Evolutionary conservation across 1,139 yeast genomes (phyloP), one percentile per base, ranked within the genome.

Genomic region (Taphrina betulina): DNA sequence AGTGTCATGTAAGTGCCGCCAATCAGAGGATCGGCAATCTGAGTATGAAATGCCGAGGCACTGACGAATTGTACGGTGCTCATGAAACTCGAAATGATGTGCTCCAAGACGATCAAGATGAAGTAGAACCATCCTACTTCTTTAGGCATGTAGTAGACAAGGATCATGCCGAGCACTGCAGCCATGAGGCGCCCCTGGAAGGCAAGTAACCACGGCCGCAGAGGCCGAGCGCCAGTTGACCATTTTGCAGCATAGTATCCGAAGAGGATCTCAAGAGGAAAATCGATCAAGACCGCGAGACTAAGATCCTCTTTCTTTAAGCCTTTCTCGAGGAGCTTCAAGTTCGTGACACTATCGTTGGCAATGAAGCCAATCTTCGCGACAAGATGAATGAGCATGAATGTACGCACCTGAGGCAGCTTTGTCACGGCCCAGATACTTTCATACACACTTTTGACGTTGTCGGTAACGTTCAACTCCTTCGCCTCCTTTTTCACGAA

Each of bases 1-100:
- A 95, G 83, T 0, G 98, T 92, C 97, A 94, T 92, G 69, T 92
- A 92, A 0, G 99, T 94, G 1, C 98, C 98, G 16, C 98, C 99
- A 64, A 92, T 87, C 12, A 82, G 71, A 0, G 98, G 97, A 68
- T 92, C 98, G 1, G 98, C 96, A 55, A 94, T 86, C 65, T 84
- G 83, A 3, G 96, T 90, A 69, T 90, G 96, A 74, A 92, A 94
- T 0, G 97, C 95, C 67, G 90, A 85, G 57, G 92, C 81, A 3
- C 95, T 85, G 24, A 92, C 97, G 72, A 94, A 92, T 69, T 90
- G 97, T 57, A 92, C 83, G 0, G 98, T 92, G 3, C 92, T 80
- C 95, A 90, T 87, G 69, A 92, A 90, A 5, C 95, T 85, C 14
- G 94, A 86, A 45, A 89, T 67, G 40, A 92, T 75, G 69, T 94